Base-by-base conservation (phyloP, 495 filamentous ascomycete species). In the Neurospora sp. region DNA sequence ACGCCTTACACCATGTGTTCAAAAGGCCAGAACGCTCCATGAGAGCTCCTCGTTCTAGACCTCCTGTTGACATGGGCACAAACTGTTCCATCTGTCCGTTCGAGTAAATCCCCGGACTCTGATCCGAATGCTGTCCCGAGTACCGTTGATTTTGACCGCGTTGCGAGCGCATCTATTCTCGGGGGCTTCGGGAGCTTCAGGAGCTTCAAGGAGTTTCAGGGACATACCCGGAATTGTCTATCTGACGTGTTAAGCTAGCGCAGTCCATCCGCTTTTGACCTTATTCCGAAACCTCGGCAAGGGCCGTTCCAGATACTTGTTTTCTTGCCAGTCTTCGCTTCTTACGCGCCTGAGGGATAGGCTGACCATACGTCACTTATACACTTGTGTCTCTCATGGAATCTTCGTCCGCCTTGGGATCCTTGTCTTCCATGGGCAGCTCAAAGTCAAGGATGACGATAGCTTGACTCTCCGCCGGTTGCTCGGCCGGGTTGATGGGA, bases 381-480 rank as follows among this genome's bases (percentile, higher is more conserved):
- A 22, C 53, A 35, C 27, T 35, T 0, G 6, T 65, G 53, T 65
- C 27, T 35, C 53, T 65, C 14, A 1, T 18, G 0, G 53, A 65
- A 18, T 65, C 53, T 65, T 9, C 27, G 1, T 37, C 27, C 53
- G 31, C 27, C 27, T 65, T 65, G 53, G 53, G 53, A 65, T 35
- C 53, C 53, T 35, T 65, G 27, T 65, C 53, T 37, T 65, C 27
- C 27, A 65, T 18, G 27, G 27, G 12, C 12, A 83, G 70, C 69
- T 79, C 73, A 70, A 84, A 84, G 74, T 84, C 82, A 41, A 84
- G 59, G 40, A 84, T 80, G 0, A 73, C 78, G 14, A 82, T 76
- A 31, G 80, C 71, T 35, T 70, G 77, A 48, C 68, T 71, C 7
- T 72, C 61, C 39, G 69, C 8, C 61, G 53, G 75, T 22, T 68